Evolutionary conservation across 2,329 filamentous ascomycete species (phyloP), one percentile per base, ranked within the genome.

Genomic region (Alternaria burnsii): DNA sequence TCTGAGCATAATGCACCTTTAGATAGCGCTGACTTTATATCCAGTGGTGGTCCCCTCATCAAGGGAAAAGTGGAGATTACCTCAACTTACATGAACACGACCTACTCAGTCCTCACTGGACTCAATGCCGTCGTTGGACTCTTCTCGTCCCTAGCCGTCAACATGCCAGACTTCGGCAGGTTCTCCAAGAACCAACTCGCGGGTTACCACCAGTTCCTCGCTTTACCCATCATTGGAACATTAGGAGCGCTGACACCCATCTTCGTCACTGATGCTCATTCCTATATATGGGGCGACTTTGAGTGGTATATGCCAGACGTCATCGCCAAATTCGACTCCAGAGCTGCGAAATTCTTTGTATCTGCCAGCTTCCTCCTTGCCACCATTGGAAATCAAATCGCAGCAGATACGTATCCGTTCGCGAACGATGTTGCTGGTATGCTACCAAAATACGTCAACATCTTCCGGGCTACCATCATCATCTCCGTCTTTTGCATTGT

Each of bases 291-390:
- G 75, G 83, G 83, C 28, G 71, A 75, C 18, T 79, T 82, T 41
- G 71, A 83, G 66, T 85, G 83, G 83, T 70, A 83, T 58, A 84
- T 83, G 72, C 80, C 83, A 10, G 79, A 79, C 24, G 81, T 84
- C 40, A 79, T 84, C 60, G 78, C 70, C 9, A 78, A 79, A 16
- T 85, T 80, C 59, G 79, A 81, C 53, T 79, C 75, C 14, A 75
- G 79, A 11, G 79, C 79, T 30, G 79, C 79, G 8, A 79, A 81
- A 55, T 81, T 81, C 67, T 81, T 81, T 62, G 75, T 75, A 1
- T 74, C 76, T 7, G 72, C 76, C 47, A 76, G 71, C 56, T 81
- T 81, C 62, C 79, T 81, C 46, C 73, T 81, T 18, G 79, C 79
- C 8, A 81, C 78, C 3, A 81, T 81, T 47, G 79, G 78, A 54